Base-by-base conservation (phyloP, 2,329 filamentous ascomycete genomes). In the Harringtonia lauricola region DNA sequence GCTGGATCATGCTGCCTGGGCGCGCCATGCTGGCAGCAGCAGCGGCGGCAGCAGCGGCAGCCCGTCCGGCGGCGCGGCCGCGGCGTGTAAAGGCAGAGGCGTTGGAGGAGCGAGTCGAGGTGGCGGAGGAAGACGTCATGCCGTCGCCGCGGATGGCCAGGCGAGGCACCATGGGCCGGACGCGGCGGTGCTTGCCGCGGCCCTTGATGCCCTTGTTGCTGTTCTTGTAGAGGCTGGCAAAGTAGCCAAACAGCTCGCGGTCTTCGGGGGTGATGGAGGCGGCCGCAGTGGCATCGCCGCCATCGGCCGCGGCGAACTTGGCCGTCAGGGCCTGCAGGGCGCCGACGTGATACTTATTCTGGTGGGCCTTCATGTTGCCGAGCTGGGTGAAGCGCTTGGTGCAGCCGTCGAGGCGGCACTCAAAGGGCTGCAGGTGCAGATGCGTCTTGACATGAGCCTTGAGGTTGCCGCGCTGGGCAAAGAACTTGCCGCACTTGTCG, bases 121-220 rank as follows among this genome's bases (percentile, higher is more conserved):
- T n/a, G n/a, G n/a, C n/a, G n/a, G n/a, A n/a, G n/a, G n/a, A n/a
- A n/a, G 28, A 29, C 8, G 30, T n/a, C 8, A 7, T 54, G 49
- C 10, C 46, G 42, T 34, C 52, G 45, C 36, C 54, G 54, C 33
- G 44, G 31, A 51, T 51, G 10, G 31, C 17, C n/a, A 44, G 50
- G 52, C 59, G 63, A 19, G 49, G 48, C 41, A 52, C 57, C 17
- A 54, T 52, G 26, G 51, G 54, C 37, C 59, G 59, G 43, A 88
- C 82, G 46, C 79, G 79, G 45, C 86, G 73, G 53, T 89, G 85
- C 59, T 90, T 92, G 36, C 92, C 92, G 37, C 92, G 80, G 12
- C 92, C 92, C 64, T 95, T 96, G 69, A 96, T 95, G 2, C 92
- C 92, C 63, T 95, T 95, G 73, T 96, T 96, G 65, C 84, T 89